Base-by-base conservation (phyloP, 2,329 filamentous ascomycete species). In the Harringtonia aguacate region DNA sequence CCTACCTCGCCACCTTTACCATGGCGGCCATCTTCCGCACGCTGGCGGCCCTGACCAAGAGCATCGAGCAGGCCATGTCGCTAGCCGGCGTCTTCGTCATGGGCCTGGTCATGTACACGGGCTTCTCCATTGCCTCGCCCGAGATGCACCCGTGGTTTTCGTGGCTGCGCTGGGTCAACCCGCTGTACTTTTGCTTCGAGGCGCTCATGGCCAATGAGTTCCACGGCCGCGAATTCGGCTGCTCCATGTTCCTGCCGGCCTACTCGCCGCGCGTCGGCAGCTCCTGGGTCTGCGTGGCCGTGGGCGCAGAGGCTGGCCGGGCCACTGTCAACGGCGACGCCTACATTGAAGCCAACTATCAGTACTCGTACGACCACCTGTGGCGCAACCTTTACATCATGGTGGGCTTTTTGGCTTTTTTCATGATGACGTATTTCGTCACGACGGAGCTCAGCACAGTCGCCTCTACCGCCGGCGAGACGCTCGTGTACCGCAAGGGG, bases 1-100 rank as follows among this genome's bases (percentile, higher is more conserved):
- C 79, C 2, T 86, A 90, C 64, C 61, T 73, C 46, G 78, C 79
- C 2, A 85, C 84, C 1, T 54, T 94, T 55, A 72, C 77, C 50
- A 92, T 92, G 84, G 87, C 82, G 35, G 88, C 87, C 79, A 73
- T 89, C 50, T 94, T 94, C 74, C 77, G 86, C 42, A 83, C 79
- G 7, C 85, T 94, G 51, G 86, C 75, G 13, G 81, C 84, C 1
- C 65, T 81, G 2, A 87, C 86, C 3, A 72, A 82, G 39, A 84
- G 84, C 0, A 64, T 83, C 8, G 77, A 77, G 12, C 75, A 80
- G 54, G 76, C 77, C 52, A 71, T 81, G 62, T 72, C 75, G 1
- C 74, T 74, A 3, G 70, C 75, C 34, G 73, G 75, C 8, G 53
- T 80, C 17, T 60, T 80, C 49, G 81, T 85, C 50, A 64, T 85